These are phyloP conservation scores for Coemansia sp. DNA, from an alignment of 192 early-diverging fungal species.

Conservation along the genomic window DNA sequence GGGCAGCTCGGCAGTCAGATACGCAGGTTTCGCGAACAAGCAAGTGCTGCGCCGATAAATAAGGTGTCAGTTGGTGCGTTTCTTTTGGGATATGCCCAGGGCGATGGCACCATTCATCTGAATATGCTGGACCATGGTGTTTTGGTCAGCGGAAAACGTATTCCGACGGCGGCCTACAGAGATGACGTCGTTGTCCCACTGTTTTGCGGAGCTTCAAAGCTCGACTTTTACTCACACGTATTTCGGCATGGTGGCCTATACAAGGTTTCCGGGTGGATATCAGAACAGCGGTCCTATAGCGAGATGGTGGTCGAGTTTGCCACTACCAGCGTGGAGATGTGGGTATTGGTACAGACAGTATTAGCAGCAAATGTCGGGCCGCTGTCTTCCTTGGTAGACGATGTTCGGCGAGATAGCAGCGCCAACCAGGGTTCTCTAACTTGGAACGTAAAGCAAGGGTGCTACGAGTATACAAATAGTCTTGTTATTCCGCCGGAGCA, in stretches of 20 bases:
- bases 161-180: slow-evolving; percentile 27
- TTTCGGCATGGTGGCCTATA: slow-evolving; percentile 24
- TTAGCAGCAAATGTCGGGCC: slow-evolving; percentile 15
- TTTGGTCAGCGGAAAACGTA: slow-evolving; percentile 7
- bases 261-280: slow-evolving; percentile 21
- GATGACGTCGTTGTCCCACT: slow-evolving; percentile 37
- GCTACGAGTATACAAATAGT: slow-evolving; percentile 10
- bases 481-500: slow-evolving; percentile 16
- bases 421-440: slow-evolving; percentile 19
- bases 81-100: slow-evolving; percentile 37
- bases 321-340: slow-evolving; percentile 7
- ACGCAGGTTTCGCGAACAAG: slow-evolving; percentile 8
- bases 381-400: slow-evolving; percentile 25
- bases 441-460: neutral
- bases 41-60: neutral
- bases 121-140: slow-evolving; percentile 48
- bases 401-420: slow-evolving; percentile 9
- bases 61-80: slow-evolving; percentile 26
- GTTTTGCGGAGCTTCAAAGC: slow-evolving; percentile 21
- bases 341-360: slow-evolving; percentile 13
- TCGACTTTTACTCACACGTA: slow-evolving; percentile 21
- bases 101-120: slow-evolving; percentile 36
- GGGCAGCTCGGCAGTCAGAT: slow-evolving; percentile 36
- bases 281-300: neutral
- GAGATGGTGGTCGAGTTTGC: slow-evolving; percentile 24